Base-by-base conservation (phyloP, 768 basidiomycete genomes). In the Kwoniella sp. region DNA sequence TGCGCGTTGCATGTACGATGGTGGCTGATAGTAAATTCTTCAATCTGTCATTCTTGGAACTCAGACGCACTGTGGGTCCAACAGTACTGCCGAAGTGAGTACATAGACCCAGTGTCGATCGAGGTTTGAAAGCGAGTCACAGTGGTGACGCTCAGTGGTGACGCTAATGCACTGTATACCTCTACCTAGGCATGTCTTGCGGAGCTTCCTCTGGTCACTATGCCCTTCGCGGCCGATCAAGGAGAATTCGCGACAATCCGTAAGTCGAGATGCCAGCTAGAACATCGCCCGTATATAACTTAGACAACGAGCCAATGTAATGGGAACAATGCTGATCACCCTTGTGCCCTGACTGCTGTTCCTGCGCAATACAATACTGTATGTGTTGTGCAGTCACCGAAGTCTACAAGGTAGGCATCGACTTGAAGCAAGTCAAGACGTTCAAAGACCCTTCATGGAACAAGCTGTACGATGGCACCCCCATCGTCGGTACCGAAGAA, bases 221-320 rank as follows among this genome's bases (percentile, higher is more conserved):
- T 68, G 66, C 71, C 71, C 2, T 70, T 73, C 50, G 64, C 49
- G 9, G 72, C 72, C 21, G 72, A 73, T 57, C 72, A 70, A 64
- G 69, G 61, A 4, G 68, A 70, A 26, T 62, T 62, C n/a, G 44
- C 64, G n/a, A 17, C 57, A 2, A 17, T 65, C 40, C 19, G 72
- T 70, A 25, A 64, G 72, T 67, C 0, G 33, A 33, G 5, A 33
- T 33, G 33, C 13, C 52, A 21, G 10, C 22, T 44, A 19, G 46
- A n/a, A n/a, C n/a, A n/a, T n/a, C n/a, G n/a, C n/a, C n/a, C n/a
- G n/a, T n/a, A n/a, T n/a, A n/a, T n/a, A n/a, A n/a, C n/a, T n/a
- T n/a, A n/a, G n/a, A n/a, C n/a, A n/a, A n/a, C n/a, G n/a, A n/a
- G n/a, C n/a, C n/a, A n/a, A n/a, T n/a, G n/a, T n/a, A n/a, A n/a